These are phyloP conservation scores for Gentiana straminea DNA, from an alignment of 257 asterid genomes.

Conservation along the genomic window DNA sequence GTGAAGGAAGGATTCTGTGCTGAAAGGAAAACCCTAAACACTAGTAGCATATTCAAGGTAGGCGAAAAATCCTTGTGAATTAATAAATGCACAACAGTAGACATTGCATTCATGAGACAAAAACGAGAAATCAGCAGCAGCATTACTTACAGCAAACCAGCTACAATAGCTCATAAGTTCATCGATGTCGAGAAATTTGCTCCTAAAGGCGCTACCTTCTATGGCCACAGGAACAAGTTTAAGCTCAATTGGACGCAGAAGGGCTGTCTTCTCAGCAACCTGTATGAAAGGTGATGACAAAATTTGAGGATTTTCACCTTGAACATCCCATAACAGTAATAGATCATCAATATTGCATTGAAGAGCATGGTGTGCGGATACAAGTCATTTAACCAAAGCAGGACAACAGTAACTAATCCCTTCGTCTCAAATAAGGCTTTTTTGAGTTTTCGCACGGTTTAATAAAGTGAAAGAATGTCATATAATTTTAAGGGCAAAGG, in stretches of 20 bases:
- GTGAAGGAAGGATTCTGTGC: too few relatives aligned
- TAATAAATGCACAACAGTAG: background rate
- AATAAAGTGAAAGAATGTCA: too few relatives aligned
- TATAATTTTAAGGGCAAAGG: too few relatives aligned
- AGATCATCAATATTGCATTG: background rate
- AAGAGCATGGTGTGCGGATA: background rate
- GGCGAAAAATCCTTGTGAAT: background rate
- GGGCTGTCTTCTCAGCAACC: slow-evolving; percentile 97
- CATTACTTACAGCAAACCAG: slow-evolving; percentile 90
- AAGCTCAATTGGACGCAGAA: slow-evolving; percentile 84
- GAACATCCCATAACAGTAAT: background rate
- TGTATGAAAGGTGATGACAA: slow-evolving; percentile 14
- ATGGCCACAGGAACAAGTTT: slow-evolving; percentile 73
- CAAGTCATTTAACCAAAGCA: too few relatives aligned
- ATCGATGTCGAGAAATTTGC: slow-evolving; percentile 77
- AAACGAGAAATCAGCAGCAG: background rate
- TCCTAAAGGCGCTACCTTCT: slow-evolving; percentile 92
- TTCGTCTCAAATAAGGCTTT: too few relatives aligned
- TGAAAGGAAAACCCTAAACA: too few relatives aligned
- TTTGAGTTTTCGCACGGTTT: too few relatives aligned
- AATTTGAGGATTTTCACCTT: background rate
- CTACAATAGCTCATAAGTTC: slow-evolving; percentile 98
- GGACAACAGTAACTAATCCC: too few relatives aligned
- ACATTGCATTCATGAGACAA: background rate
- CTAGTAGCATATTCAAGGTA: background rate